A percentile compares a stretch with the other conserved stretches of the same genome.
phyloP scores from a whole-genome alignment of 2,329 filamentous ascomycete genomes.

The Didymella pinodella region DNA sequence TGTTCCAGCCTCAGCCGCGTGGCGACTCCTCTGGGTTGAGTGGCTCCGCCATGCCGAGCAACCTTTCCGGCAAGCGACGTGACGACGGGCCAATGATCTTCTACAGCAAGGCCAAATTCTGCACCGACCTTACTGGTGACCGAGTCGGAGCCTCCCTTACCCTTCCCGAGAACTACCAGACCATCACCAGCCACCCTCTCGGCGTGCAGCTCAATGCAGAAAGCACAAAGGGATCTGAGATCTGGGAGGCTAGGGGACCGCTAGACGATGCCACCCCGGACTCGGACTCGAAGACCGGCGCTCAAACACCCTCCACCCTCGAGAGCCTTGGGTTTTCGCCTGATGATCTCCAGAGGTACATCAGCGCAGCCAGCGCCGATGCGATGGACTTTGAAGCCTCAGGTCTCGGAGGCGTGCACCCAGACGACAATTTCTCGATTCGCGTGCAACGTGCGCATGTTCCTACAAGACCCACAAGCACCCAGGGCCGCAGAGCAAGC shows the following conservation, averaged over 20 bases:
- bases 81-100: slow-evolving; percentile 82
- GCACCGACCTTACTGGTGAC: slow-evolving; percentile 79
- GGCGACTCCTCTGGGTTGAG: slow-evolving; percentile 54
- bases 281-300: slow-evolving; percentile 38
- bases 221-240: slow-evolving; percentile 32
- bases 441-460: slow-evolving; percentile 55
- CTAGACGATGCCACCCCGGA: slow-evolving; percentile 35
- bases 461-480: slow-evolving; percentile 13
- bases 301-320: slow-evolving; percentile 37
- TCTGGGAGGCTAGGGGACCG: slow-evolving; percentile 38
- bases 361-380: slow-evolving; percentile 34
- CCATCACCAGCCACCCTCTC: slow-evolving; percentile 45
- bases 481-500: slow-evolving; percentile 21
- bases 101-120: slow-evolving; percentile 81
- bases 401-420: slow-evolving; percentile 68
- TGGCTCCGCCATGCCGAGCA: slow-evolving; percentile 57
- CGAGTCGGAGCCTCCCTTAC: slow-evolving; percentile 35
- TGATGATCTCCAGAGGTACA: slow-evolving; percentile 37
- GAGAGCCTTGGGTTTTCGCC: slow-evolving; percentile 51
- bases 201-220: slow-evolving; percentile 25
- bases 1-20: slow-evolving; percentile 38
- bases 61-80: slow-evolving; percentile 60
- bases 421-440: slow-evolving; percentile 63
- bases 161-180: slow-evolving; percentile 40
- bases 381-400: slow-evolving; percentile 56